Base-by-base conservation (phyloP, 768 basidiomycete species). In the Leccinellum luteum region DNA sequence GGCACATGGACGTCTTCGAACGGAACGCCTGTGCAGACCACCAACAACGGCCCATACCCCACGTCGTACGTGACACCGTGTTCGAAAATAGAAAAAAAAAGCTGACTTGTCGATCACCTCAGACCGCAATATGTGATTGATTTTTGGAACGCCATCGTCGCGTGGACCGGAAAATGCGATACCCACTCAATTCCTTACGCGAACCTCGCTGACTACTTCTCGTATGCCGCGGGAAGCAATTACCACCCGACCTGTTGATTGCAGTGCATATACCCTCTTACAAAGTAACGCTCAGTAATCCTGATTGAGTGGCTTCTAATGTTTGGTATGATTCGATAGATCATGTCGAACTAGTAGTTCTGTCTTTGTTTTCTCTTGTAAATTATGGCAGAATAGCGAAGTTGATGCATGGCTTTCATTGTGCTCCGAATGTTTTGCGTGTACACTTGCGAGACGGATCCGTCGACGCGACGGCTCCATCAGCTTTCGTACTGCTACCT, bases 161-260 rank as follows among this genome's bases (percentile, higher is more conserved):
- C 67, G 17, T 67, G 67, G 66, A 67, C 66, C 2, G 67, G 67
- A 12, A 61, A 57, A 7, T 67, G 67, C 28, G 55, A 38, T 27
- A 69, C 60, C 12, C 52, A 51, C 15, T 38, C 64, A 13, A 69
- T 67, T 19, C 67, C 62, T 3, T 69, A 69, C 49, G 14, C 28
- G 23, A 69, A 64, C 49, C 54, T 67, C 2, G 66, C 67, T 2
- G 61, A 61, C 56, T 67, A 67, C 30, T 59, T 67, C 31, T 55
- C 59, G 31, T 60, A 69, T 38, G 67, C 67, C n/a, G 62, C 48
- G 1, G 55, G 62, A 32, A 64, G 62, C 30, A 34, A 27, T 3
- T 58, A 61, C 35, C 49, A 59, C n/a, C 59, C 66, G 7, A 56
- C 52, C 12, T 68, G 66, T 48, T 66, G 23, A 58, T 50, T 17